Base-by-base conservation (phyloP, 352 stramenopile species). In the Pythium scleroteichum region DNA sequence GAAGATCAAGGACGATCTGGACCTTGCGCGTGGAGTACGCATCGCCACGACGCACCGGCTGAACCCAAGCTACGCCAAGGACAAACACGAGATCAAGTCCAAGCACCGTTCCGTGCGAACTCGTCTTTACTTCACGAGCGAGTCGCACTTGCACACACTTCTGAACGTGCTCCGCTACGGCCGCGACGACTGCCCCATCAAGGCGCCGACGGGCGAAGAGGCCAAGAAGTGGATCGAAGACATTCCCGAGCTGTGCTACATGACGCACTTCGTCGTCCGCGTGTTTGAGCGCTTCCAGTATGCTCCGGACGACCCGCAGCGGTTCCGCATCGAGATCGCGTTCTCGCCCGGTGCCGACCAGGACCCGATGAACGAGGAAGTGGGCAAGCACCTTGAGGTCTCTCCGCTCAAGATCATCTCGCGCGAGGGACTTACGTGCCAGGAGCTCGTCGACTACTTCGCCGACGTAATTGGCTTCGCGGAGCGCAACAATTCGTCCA, bases 61-160 rank as follows among this genome's bases (percentile, higher is more conserved):
- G 22, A 91, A 95, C 40, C 84, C 86, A 53, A 85, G 74, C 16
- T 95, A 94, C 64, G 84, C 79, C 13, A 92, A 90, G 62, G 85
- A 90, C 66, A 84, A 87, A 59, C 66, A 84, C 53, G 68, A 78
- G 45, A 80, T 95, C 69, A 95, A 94, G 68, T 98, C 94, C 14
- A 92, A 97, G 58, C 94, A 97, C 45, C 86, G 97, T 32, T 91
- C 94, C 7, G 97, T 99, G 53, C 95, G 97, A 59, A 99, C 97
- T 26, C 90, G 98, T 1, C 79, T 99, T 17, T 99, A 99, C 69
- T 99, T 99, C 69, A 99, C 98, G 17, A 99, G 94, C 26, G 98
- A 99, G 76, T 96, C 87, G 38, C 98, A 99, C 69, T 72, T 99
- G 53, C 97, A 99, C 73, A 93, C 96, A 4, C 71, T 99, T 26